Conservation (phyloP, 805 yeast species). For the Wickerhamomyces bovis region DNA sequence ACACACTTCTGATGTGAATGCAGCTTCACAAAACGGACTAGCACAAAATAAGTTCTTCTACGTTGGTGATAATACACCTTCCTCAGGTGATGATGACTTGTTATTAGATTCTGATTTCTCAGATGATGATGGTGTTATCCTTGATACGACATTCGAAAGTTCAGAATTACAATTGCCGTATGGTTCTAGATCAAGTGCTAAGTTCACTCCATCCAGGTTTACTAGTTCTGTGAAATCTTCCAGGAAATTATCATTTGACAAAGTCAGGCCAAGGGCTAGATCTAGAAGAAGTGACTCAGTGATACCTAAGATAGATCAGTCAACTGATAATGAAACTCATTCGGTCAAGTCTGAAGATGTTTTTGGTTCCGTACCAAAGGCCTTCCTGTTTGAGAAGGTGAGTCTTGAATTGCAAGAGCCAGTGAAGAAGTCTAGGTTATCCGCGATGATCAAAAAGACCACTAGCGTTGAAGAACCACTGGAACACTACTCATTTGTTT, state of each 20-base stretch:
- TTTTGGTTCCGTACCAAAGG: not conserved
- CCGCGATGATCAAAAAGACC: constrained; percentile 38
- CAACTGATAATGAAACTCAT: not conserved
- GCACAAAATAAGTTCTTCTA: constrained; percentile 13
- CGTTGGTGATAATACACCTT: constrained; percentile 16
- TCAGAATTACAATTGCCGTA: constrained; percentile 24
- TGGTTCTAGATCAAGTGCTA: constrained; percentile 8
- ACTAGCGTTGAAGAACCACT: constrained; percentile 32
- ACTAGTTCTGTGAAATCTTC: constrained; percentile 1
- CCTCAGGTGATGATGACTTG: constrained; percentile 26
- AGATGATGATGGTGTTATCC: constrained; percentile 33
- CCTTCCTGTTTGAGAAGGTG: constrained; percentile 3
- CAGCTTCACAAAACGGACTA: constrained; percentile 10
- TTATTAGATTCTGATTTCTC: constrained; percentile 28
- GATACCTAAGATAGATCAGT: constrained; percentile 1
- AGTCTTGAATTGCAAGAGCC: constrained; percentile 1
- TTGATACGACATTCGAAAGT: constrained; percentile 34
- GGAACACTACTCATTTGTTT: constrained; percentile 35
- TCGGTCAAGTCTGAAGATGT: constrained; percentile 3
- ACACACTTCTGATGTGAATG: constrained; percentile 21
- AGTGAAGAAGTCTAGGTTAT: constrained; percentile 29
- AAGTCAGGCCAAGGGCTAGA: constrained; percentile 8
- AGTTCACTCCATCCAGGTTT: constrained; percentile 8
- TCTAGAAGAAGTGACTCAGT: constrained; percentile 15
- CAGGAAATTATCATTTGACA: constrained; percentile 20